Evolutionary conservation across 177 flowering plant species (phyloP).

Genomic region (Telopea speciosissima): DNA sequence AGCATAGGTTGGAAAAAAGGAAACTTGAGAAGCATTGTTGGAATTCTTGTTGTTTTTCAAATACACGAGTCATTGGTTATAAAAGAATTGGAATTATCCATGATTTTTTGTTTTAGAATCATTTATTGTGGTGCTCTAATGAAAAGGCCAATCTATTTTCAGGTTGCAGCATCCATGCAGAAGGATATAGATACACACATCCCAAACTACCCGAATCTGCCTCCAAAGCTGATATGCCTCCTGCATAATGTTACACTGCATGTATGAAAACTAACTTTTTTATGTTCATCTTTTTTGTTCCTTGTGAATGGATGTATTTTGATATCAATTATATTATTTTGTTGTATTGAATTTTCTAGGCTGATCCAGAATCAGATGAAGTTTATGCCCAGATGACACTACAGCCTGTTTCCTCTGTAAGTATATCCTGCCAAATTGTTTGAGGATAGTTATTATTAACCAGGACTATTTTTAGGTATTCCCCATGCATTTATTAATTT

Average conservation of each 20-base stretch:
- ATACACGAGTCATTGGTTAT: no score
- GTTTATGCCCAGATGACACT: conserved; percentile 97
- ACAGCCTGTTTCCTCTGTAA: conserved; percentile 84
- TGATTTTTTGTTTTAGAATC: background rate
- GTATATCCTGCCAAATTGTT: conserved; percentile 8
- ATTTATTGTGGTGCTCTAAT: background rate
- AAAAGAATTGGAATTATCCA: no score
- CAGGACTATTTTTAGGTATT: background rate
- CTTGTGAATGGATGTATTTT: background rate
- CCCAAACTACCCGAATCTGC: conserved; percentile 88
- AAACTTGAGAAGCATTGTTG: no score
- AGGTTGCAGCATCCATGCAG: conserved; percentile 99
- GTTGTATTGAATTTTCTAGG: conserved; percentile 37
- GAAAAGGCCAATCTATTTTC: conserved; percentile 13
- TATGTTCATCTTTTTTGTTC: background rate
- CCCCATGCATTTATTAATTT: background rate
- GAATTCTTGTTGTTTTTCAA: no score
- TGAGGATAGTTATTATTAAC: background rate
- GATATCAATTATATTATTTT: background rate
- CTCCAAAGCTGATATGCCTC: conserved; percentile 77
- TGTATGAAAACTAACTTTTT: conserved; percentile 32
- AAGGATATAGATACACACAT: conserved; percentile 85
- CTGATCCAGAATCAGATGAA: conserved; percentile 93
- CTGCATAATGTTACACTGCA: conserved; percentile 89
- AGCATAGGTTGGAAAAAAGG: background rate